A percentile compares a stretch with the other conserved stretches of the same genome.
Evolutionary conservation across 129 eudicot genomes (phyloP).

Genomic region (carrot (Daucus carota)): DNA sequence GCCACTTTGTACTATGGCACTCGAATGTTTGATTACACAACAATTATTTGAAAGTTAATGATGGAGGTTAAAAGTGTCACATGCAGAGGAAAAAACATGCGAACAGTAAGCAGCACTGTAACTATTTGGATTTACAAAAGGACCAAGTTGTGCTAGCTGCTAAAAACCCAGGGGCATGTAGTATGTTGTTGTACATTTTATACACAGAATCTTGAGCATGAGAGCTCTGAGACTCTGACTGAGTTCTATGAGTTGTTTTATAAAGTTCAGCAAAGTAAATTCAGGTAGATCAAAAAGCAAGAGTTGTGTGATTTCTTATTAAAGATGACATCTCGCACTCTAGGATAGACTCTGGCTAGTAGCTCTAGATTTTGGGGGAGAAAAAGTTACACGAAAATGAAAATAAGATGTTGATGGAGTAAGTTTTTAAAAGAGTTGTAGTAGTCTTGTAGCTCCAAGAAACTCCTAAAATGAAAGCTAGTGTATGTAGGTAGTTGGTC

Average conservation of each 20-base stretch:
- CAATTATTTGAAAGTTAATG: constrained; percentile 1
- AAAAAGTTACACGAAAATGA: neutral
- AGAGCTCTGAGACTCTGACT: neutral
- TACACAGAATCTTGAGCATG: neutral
- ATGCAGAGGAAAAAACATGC: neutral
- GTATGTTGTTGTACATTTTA: neutral
- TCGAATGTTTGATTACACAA: neutral
- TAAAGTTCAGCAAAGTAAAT: neutral
- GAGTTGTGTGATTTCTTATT: neutral
- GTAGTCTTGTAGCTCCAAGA: neutral
- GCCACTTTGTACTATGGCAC: neutral
- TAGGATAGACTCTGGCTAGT: neutral
- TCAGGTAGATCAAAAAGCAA: neutral
- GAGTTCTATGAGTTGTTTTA: neutral
- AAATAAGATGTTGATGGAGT: neutral
- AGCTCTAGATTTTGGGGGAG: neutral
- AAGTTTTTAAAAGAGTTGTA: neutral
- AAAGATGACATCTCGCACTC: neutral
- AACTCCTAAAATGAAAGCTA: neutral
- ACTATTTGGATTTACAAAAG: neutral
- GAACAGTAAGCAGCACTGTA: neutral
- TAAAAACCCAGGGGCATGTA: neutral
- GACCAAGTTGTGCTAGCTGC: neutral
- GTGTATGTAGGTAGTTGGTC: neutral
- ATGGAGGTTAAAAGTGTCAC: neutral